These are phyloP conservation scores for Fusarium tanahbumbuense DNA, from an alignment of 2,329 filamentous ascomycete genomes.

Conservation along the genomic window DNA sequence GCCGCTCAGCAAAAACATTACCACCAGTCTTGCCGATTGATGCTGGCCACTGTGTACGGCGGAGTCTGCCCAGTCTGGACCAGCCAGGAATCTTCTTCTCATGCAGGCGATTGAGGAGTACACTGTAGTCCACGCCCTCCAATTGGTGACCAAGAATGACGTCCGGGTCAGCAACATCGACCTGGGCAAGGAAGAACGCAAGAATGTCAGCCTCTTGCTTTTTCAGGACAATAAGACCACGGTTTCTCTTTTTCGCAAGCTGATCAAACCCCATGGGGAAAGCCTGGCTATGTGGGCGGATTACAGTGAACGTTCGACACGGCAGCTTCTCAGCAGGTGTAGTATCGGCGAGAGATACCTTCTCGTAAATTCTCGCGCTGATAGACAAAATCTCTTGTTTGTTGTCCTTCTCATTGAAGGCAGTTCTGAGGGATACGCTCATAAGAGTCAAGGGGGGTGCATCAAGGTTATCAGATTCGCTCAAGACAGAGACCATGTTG, in stretches of 20 bases:
- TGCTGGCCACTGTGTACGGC: conserved; percentile 85
- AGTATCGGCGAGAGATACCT: conserved; percentile 86
- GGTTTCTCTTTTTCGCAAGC: conserved; percentile 76
- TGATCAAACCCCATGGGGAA: conserved; percentile 91
- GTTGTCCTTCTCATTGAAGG: conserved; percentile 90
- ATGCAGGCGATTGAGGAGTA: conserved; percentile 85
- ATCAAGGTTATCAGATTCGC: conserved; percentile 83
- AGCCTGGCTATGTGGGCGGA: conserved; percentile 79
- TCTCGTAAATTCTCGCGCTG: conserved; percentile 92
- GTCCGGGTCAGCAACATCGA: conserved; percentile 91
- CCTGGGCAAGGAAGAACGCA: conserved; percentile 87
- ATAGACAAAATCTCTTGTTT: conserved; percentile 96
- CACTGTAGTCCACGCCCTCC: conserved; percentile 96
- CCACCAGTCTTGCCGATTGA: conserved; percentile 87
- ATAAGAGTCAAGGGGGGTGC: conserved; percentile 92
- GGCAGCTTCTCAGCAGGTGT: conserved; percentile 89
- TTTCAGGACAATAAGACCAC: conserved; percentile 81
- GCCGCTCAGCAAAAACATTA: conserved; percentile 92
- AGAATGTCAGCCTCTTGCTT: conserved; percentile 88
- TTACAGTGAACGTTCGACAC: conserved; percentile 90
- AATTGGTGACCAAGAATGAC: conserved; percentile 93
- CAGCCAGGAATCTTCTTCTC: conserved; percentile 94
- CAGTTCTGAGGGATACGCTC: conserved; percentile 89
- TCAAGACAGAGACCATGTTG: conserved; percentile 76
- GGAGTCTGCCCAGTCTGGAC: conserved; percentile 91